Conservation (phyloP, 352 stramenopile species). For the Phytophthora sp. region DNA sequence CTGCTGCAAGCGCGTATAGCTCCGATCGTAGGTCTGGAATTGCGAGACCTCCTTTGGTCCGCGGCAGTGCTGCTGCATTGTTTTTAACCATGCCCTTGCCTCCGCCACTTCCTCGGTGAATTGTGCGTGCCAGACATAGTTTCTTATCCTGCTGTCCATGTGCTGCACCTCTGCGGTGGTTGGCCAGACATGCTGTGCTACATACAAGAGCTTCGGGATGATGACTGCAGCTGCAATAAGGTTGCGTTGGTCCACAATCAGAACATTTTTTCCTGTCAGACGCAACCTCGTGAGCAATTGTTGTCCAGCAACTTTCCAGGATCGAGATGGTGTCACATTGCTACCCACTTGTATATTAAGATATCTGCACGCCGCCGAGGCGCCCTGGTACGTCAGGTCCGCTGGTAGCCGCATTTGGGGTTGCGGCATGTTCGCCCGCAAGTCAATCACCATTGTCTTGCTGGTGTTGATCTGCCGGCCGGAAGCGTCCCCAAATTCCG, state of each 20-base stretch:
- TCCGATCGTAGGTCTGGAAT: too few species aligned
- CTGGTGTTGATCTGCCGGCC: not conserved
- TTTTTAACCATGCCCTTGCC: too few species aligned
- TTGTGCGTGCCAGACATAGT: conserved; percentile 12
- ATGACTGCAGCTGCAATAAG: not conserved
- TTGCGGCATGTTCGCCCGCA: not conserved
- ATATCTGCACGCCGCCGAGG: not conserved
- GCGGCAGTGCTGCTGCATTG: too few species aligned
- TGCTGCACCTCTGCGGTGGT: not conserved
- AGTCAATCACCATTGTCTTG: not conserved
- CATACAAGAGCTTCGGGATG: conserved; percentile 6
- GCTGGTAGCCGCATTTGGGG: too few species aligned
- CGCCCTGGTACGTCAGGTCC: not conserved
- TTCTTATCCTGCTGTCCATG: not conserved
- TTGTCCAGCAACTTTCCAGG: not conserved
- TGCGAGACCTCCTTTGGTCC: too few species aligned
- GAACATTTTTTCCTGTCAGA: not conserved
- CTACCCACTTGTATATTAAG: conserved; percentile 3
- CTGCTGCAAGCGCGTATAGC: too few species aligned
- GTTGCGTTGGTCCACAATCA: conserved; percentile 8
- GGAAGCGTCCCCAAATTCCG: not conserved
- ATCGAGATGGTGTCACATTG: not conserved
- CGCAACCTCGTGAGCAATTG: not conserved
- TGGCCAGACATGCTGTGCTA: conserved; percentile 7
- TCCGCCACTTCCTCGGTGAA: too few species aligned